phyloP scores from a whole-genome alignment of 345 rosid species.

The Eucalyptus pumila region DNA sequence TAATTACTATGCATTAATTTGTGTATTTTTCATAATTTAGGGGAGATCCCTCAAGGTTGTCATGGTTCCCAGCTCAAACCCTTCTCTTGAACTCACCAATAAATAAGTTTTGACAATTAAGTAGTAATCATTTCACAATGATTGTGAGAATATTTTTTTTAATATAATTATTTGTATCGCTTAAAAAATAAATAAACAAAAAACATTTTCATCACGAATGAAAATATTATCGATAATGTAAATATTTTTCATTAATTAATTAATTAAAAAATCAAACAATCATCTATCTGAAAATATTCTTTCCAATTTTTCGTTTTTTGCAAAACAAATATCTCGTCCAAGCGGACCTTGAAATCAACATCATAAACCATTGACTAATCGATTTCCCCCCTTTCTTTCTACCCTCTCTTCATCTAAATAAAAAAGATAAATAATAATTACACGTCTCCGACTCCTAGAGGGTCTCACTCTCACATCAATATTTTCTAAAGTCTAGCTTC shows the following conservation, averaged over 20 bases:
- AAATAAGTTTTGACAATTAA: background rate
- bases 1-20: background rate
- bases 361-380: background rate
- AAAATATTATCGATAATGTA: background rate
- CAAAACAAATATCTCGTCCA: background rate
- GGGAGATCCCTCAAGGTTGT: background rate
- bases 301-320: background rate
- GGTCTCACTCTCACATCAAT: background rate
- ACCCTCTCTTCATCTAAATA: background rate
- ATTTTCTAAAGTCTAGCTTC: background rate
- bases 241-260: background rate
- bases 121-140: background rate
- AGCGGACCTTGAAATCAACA: background rate
- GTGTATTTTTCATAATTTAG: background rate
- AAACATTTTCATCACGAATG: fast-evolving
- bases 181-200: background rate
- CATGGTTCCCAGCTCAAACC: background rate
- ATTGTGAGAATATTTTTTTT: background rate
- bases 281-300: background rate
- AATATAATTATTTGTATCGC: background rate
- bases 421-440: background rate
- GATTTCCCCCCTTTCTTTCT: background rate
- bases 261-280: no score
- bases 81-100: background rate
- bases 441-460: background rate